Evolutionary conservation across 1,284 basidiomycete species (phyloP).

Genomic region (Malassezia brasiliensis): DNA sequence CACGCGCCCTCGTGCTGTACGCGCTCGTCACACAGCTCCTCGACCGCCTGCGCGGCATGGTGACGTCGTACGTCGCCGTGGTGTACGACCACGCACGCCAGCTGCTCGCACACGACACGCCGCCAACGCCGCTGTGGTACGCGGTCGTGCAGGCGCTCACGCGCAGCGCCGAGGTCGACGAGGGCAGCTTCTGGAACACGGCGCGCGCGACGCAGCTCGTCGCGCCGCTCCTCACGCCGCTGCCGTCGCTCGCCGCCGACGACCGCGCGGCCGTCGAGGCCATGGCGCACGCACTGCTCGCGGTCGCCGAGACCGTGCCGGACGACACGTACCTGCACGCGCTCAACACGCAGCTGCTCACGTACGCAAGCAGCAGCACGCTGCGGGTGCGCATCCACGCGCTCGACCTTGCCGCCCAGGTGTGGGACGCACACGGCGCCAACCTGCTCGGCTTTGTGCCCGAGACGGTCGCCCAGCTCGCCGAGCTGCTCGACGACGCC

Average conservation of each 20-base stretch:
- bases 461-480: constrained; percentile 53
- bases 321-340: constrained; percentile 60
- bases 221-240: constrained; percentile 59
- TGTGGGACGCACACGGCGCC: constrained; percentile 61
- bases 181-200: constrained; percentile 81
- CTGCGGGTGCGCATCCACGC: constrained; percentile 54
- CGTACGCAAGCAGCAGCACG: constrained; percentile 52
- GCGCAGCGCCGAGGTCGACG: constrained; percentile 67
- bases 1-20: constrained; percentile 34
- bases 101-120: constrained; percentile 1
- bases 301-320: constrained; percentile 56
- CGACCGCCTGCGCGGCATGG: constrained; percentile 29
- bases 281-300: constrained; percentile 52
- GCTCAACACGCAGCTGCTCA: constrained; percentile 72
- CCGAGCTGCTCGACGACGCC: constrained; percentile 53
- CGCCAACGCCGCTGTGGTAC: constrained; percentile 55
- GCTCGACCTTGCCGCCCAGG: constrained; percentile 58
- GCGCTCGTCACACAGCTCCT: constrained; percentile 31
- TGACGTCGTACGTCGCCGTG: constrained; percentile 45
- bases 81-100: constrained; percentile 53
- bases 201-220: constrained; percentile 62
- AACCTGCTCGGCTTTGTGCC: constrained; percentile 55
- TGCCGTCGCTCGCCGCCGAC: constrained; percentile 37
- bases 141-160: constrained; percentile 59
- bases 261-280: not conserved